Conservation (phyloP, 805 yeast genomes). For the Pichia cabralensis region DNA sequence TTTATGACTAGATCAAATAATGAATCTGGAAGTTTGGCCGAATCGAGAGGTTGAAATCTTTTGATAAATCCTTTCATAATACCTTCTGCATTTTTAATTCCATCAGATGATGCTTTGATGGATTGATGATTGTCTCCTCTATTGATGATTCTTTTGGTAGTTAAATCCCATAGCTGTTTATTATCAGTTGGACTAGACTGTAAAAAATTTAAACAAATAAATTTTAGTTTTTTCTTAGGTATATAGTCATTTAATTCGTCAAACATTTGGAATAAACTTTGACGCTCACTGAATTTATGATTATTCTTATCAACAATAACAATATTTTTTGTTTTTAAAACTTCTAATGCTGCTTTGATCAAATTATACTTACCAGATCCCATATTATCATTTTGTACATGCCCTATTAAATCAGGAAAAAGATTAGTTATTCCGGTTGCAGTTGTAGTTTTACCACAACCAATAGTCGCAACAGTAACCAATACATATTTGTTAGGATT, state of each 20-base stretch:
- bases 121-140: constrained; percentile 90
- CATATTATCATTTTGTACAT: constrained; percentile 75
- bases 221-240: constrained; percentile 38
- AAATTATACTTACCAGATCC: constrained; percentile 39
- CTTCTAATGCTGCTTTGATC: constrained; percentile 35
- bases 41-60: constrained; percentile 54
- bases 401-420: constrained; percentile 51
- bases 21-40: constrained; percentile 44
- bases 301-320: constrained; percentile 81
- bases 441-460: constrained; percentile 91
- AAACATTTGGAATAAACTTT: constrained; percentile 49
- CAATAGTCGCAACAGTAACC: constrained; percentile 81
- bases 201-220: constrained; percentile 58
- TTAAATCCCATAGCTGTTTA: constrained; percentile 36
- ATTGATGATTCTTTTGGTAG: constrained; percentile 45
- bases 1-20: constrained; percentile 58
- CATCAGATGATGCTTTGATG: constrained; percentile 43
- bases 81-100: constrained; percentile 38
- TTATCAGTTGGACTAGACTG: constrained; percentile 19
- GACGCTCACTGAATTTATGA: constrained; percentile 60
- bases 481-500: constrained; percentile 46
- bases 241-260: constrained; percentile 32
- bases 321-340: constrained; percentile 32
- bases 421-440: constrained; percentile 47
- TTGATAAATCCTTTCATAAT: constrained; percentile 69